Conservation (phyloP, 495 filamentous ascomycete species). For the Beverwykella pulmonaria region DNA sequence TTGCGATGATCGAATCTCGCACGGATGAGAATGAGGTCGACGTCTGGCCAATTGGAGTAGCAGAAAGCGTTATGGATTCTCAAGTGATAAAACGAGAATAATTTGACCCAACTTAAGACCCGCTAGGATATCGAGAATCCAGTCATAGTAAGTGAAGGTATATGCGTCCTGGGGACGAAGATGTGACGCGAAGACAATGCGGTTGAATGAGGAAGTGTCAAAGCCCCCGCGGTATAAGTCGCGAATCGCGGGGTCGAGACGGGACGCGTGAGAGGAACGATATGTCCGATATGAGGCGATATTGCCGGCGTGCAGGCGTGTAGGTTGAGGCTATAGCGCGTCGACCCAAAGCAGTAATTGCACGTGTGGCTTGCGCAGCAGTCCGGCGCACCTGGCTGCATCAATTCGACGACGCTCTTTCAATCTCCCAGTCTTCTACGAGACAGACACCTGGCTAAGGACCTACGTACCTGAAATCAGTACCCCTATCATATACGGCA, state of each 20-base stretch:
- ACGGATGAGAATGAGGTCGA: neutral
- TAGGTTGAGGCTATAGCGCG: slow-evolving; percentile 28
- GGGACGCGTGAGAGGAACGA: slow-evolving; percentile 28
- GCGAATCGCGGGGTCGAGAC: slow-evolving; percentile 18
- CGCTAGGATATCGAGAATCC: neutral
- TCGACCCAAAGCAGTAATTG: slow-evolving; percentile 16
- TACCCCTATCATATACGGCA: no score
- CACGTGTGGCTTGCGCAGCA: slow-evolving; percentile 33
- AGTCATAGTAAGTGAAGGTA: slow-evolving; percentile 12
- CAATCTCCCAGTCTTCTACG: no score
- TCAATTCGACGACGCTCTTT: no score
- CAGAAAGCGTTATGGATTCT: slow-evolving; percentile 7
- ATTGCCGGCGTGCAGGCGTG: slow-evolving; percentile 12
- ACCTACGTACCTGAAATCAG: no score
- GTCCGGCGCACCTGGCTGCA: neutral
- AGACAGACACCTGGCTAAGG: no score
- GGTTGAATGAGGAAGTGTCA: slow-evolving; percentile 23
- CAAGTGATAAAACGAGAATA: neutral
- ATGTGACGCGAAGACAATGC: slow-evolving; percentile 12
- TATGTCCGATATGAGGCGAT: slow-evolving; percentile 25
- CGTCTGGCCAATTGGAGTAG: slow-evolving; percentile 6
- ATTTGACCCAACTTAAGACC: neutral
- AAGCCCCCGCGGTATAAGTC: slow-evolving; percentile 16
- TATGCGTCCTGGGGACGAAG: neutral
- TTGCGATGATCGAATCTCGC: slow-evolving; percentile 8